A percentile compares a stretch with the other conserved stretches of the same genome.
phyloP scores from a whole-genome alignment of 2,329 filamentous ascomycete genomes.

The Akanthomyces uredinophilus region DNA sequence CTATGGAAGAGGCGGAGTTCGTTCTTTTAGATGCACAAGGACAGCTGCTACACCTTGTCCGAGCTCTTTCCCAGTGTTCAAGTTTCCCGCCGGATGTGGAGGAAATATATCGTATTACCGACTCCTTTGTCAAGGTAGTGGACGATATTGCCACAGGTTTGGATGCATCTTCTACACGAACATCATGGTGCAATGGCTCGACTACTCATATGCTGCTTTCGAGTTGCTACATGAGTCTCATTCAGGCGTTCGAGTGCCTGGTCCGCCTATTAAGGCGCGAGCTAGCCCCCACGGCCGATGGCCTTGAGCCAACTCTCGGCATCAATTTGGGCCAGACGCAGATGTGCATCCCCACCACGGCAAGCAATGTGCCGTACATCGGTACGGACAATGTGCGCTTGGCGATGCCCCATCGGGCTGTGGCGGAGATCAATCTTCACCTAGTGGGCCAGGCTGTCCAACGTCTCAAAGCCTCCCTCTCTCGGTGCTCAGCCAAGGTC shows the following conservation, averaged over 20 bases:
- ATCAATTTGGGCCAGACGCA: neutral
- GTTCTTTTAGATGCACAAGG: neutral
- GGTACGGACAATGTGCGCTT: neutral
- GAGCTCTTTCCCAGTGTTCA: neutral
- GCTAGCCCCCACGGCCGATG: neutral
- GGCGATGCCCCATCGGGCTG: constrained; percentile 6
- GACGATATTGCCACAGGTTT: neutral
- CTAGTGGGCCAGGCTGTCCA: constrained; percentile 12
- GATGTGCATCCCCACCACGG: neutral
- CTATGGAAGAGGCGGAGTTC: neutral
- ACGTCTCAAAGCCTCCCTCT: constrained; percentile 5
- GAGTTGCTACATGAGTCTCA: constrained; percentile 14
- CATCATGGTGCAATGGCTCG: neutral
- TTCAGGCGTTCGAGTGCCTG: constrained; percentile 10
- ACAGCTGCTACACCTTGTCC: neutral
- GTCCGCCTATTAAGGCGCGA: neutral
- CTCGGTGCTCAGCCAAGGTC: neutral
- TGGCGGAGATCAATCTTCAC: constrained; percentile 13
- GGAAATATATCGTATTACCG: constrained; percentile 11
- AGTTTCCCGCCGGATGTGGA: constrained; percentile 1
- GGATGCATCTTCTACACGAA: neutral
- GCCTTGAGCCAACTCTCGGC: neutral
- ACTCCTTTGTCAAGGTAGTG: constrained; percentile 2
- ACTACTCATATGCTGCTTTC: constrained; percentile 9
- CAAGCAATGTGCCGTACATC: neutral